Conservation (phyloP, 176 grass and related monocot species). For the Avena eriantha region DNA sequence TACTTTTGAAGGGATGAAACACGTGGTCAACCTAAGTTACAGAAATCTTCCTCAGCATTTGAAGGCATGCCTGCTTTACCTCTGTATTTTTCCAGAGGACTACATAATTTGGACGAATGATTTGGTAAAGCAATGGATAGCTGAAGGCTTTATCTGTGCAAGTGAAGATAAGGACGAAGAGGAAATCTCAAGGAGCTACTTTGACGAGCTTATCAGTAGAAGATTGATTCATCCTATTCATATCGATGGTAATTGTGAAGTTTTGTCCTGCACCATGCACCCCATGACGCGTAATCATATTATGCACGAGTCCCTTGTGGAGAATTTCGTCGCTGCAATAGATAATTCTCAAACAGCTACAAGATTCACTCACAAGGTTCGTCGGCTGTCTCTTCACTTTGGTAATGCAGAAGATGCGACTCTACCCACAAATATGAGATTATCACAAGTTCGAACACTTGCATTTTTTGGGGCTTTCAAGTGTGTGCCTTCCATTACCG, state of each 20-base stretch:
- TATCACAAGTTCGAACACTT: slow-evolving; percentile 6
- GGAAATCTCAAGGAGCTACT: neutral
- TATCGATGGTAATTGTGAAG: neutral
- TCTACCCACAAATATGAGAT: neutral
- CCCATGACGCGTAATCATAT: neutral
- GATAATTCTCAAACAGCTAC: neutral
- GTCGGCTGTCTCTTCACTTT: neutral
- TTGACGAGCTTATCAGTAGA: slow-evolving; percentile 22
- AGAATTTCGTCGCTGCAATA: neutral
- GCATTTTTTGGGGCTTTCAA: neutral
- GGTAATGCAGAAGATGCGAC: neutral
- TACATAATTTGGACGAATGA: slow-evolving; percentile 4
- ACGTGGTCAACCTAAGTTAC: neutral
- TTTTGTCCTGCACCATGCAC: slow-evolving; percentile 12
- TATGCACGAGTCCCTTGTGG: neutral
- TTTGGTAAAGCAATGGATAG: slow-evolving; percentile 37
- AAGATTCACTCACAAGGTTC: neutral
- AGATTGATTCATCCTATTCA: slow-evolving; percentile 2
- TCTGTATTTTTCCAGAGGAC: slow-evolving; percentile 22
- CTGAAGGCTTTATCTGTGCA: slow-evolving; percentile 20
- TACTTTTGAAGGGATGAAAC: neutral
- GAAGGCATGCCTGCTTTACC: slow-evolving; percentile 36
- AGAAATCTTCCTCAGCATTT: slow-evolving; percentile 18
- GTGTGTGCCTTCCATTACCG: neutral
- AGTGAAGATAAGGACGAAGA: neutral